A percentile compares a stretch with the other conserved stretches of the same genome.
These are phyloP conservation scores for Chlorella vulgaris DNA, from an alignment of 139 green algal genomes.

Conservation along the genomic window DNA sequence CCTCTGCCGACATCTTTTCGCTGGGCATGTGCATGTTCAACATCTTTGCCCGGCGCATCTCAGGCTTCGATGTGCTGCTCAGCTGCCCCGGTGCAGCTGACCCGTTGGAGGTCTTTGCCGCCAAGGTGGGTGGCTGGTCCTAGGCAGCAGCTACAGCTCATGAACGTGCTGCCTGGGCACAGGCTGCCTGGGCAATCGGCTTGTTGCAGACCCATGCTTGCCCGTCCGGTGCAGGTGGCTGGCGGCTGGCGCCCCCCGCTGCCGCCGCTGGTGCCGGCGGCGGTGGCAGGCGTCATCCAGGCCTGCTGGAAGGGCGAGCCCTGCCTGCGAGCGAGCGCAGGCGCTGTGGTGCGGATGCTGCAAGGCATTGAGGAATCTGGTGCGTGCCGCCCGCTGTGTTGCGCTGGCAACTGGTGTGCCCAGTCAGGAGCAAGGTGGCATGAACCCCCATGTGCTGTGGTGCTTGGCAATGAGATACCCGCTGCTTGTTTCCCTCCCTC, in stretches of 20 bases:
- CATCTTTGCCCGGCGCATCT: slow-evolving; percentile 57
- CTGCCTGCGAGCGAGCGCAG: slow-evolving; percentile 1
- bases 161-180: background rate
- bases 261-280: slow-evolving; percentile 41
- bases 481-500: too few relatives aligned
- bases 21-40: slow-evolving; percentile 73
- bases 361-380: background rate
- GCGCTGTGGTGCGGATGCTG: slow-evolving; percentile 8
- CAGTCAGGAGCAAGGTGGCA: too few relatives aligned
- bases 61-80: slow-evolving; percentile 64
- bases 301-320: slow-evolving; percentile 60
- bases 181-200: background rate
- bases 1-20: slow-evolving; percentile 78
- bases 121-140: slow-evolving; percentile 7
- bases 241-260: slow-evolving; percentile 49
- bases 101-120: slow-evolving; percentile 27
- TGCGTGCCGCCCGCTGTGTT: too few relatives aligned
- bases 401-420: too few relatives aligned
- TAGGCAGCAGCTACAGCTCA: background rate
- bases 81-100: slow-evolving; percentile 40
- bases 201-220: background rate
- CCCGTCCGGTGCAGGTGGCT: slow-evolving; percentile 32
- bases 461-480: too few relatives aligned
- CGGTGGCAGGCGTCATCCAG: slow-evolving; percentile 59
- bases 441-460: too few relatives aligned